phyloP scores from a whole-genome alignment of 225 moss, liverwort and hornwort species.

The Polytrichum commune region DNA sequence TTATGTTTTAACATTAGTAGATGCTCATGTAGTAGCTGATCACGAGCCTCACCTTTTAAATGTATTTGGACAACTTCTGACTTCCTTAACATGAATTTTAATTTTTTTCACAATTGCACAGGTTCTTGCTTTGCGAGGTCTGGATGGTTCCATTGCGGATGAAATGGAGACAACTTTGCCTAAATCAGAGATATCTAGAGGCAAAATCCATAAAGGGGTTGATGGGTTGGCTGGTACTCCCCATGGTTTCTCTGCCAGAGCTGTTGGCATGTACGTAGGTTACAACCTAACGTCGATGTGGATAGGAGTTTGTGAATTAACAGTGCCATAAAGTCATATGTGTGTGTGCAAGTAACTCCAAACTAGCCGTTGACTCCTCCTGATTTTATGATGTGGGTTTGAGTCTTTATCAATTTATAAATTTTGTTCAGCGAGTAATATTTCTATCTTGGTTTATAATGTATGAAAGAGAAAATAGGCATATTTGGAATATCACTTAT shows the following conservation, averaged over 20 bases:
- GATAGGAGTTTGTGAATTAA: background rate
- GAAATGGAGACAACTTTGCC: slow-evolving; percentile 22
- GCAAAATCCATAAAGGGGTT: slow-evolving; percentile 32
- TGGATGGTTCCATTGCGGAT: slow-evolving; percentile 34
- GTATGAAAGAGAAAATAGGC: too few relatives aligned
- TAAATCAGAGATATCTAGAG: slow-evolving; percentile 20
- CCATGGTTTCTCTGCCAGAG: slow-evolving; percentile 80
- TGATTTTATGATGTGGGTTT: too few relatives aligned
- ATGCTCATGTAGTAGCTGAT: too few relatives aligned
- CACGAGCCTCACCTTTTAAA: too few relatives aligned
- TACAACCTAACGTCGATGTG: background rate
- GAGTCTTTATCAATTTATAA: too few relatives aligned
- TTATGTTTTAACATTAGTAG: too few relatives aligned
- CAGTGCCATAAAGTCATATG: background rate
- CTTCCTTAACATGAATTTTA: too few relatives aligned
- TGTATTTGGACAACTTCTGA: too few relatives aligned
- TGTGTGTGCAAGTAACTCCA: background rate
- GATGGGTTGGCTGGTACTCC: slow-evolving; percentile 63
- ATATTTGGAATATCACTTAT: too few relatives aligned
- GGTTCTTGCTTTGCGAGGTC: slow-evolving; percentile 63
- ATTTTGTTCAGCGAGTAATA: too few relatives aligned
- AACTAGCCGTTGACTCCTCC: too few relatives aligned
- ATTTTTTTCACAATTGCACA: slow-evolving; percentile 13
- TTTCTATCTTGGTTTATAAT: too few relatives aligned
- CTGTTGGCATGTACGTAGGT: slow-evolving; percentile 65